Evolutionary conservation across 202 grass and related monocot genomes (phyloP), one percentile per base, ranked within the genome.

Genomic region (Musa balbisiana): DNA sequence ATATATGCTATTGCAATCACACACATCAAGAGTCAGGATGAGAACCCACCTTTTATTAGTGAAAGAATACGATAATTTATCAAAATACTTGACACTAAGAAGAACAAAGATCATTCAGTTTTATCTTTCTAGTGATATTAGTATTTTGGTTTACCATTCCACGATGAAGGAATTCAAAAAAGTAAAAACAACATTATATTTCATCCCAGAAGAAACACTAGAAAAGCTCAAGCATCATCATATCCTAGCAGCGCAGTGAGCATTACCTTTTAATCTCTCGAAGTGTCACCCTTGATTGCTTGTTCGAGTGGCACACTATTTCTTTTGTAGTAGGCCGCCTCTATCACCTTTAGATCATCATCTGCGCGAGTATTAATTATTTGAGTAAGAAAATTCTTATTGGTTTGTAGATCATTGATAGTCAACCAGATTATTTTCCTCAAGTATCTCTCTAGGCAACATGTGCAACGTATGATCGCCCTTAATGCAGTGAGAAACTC

Each of bases 281-380:
- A 84, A 13, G 91, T 93, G 78, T 98, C 91, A 70, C 88, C 88
- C 11, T 87, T 82, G 33, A 98, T 78, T 26, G 91, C 85, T 2
- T 59, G 67, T 14, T 88, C 89, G 51, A 98, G 68, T 0, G 89
- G 88, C 49, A 83, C 72, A 21, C 95, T 98, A 77, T 89, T 98
- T 24, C 91, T 87, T 82, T 98, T 94, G 65, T 85, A 72, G 81
- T 94, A 94, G 1, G 83, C 83, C 72, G 87, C 91, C 74, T 88
- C 84, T 49, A 94, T 90, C 69, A 88, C 69, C 75, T 90, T 92
- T 77, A 98, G 79, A 65, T 98, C 94, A 11, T 94, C 79, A 78
- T 94, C 88, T 14, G 91, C 87, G 1, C 91, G 91, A 20, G 94
- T 94, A 11, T 80, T 69, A 73, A 98, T 85, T 56, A 94, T 54